Base-by-base conservation (phyloP, 805 yeast genomes). In the Metschnikowia koreensis region DNA sequence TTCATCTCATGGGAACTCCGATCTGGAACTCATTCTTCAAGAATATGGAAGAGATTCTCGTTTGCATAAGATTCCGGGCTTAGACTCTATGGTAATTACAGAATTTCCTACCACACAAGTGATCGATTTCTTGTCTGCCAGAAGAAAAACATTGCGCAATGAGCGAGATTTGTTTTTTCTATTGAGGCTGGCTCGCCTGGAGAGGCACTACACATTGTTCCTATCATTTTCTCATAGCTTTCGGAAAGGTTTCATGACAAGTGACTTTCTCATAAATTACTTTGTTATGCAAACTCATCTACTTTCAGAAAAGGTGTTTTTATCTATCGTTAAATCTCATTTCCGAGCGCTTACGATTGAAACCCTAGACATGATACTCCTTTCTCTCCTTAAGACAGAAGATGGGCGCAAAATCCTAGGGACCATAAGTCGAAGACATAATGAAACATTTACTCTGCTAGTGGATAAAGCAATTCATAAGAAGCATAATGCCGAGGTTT, bases 161-260 rank as follows among this genome's bases (percentile, higher is more conserved):
- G 58, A 55, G 38, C 48, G 29, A 22, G 58, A 55, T 38, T 38
- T 46, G 11, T 44, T 33, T 16, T 27, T 31, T 27, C 41, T 52
- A 8, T 36, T 45, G n/a, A 28, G 15, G 36, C 26, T 16, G 29
- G 47, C 45, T 11, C 46, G 17, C 7, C 43, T 47, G 4, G 37
- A 27, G 10, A 29, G 33, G 22, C 34, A 38, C 8, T 36, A 40
- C 26, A 53, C 42, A 9, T 17, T 54, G 7, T 34, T 11, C 31
- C 17, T 52, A 41, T 41, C 51, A n/a, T 41, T 54, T 13, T 34
- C 38, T 16, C 44, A 40, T 22, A 42, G 49, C 34, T 27, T 4
- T 12, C 41, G 47, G 17, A 45, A 49, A 33, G 50, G 47, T 16
- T 29, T 41, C 8, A 17, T 41, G 6, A 16, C 42, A 6, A 48